Evolutionary conservation across 768 basidiomycete species (phyloP).

Genomic region (Daedalea quercina): DNA sequence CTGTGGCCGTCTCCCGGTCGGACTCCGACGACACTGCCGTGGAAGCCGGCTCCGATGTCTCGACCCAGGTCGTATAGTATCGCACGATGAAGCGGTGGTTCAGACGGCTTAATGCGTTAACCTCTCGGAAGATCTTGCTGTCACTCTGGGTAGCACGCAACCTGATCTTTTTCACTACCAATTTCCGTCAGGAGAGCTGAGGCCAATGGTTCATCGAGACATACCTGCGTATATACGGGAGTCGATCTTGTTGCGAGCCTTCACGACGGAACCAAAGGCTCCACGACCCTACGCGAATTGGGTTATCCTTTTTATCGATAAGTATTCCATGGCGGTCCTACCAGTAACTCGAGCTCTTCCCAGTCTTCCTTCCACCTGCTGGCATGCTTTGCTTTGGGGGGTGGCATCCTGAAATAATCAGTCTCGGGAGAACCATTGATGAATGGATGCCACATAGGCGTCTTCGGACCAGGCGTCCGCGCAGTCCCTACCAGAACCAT

Average conservation of each 20-base stretch:
- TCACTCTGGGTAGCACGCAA: constrained; percentile 74
- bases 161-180: constrained; percentile 81
- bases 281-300: constrained; percentile 64
- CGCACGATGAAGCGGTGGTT: constrained; percentile 89
- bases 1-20: constrained; percentile 20
- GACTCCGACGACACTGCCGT: constrained; percentile 37
- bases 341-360: constrained; percentile 86
- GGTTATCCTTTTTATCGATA: neutral
- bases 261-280: constrained; percentile 91
- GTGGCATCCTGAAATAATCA: constrained; percentile 49
- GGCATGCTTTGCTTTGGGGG: constrained; percentile 36
- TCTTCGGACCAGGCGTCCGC: constrained; percentile 33
- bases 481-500: neutral
- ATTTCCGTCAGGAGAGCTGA: neutral
- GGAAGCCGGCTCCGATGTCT: constrained; percentile 50
- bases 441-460: constrained; percentile 38
- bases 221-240: constrained; percentile 74
- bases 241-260: constrained; percentile 87
- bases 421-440: constrained; percentile 54
- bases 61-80: constrained; percentile 91
- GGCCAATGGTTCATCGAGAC: constrained; percentile 14
- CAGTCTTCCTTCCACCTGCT: constrained; percentile 93
- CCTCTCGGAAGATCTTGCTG: constrained; percentile 84
- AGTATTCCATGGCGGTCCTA: constrained; percentile 18
- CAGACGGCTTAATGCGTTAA: constrained; percentile 80